These are phyloP conservation scores for Sechiopsis laciniata DNA, from an alignment of 306 rosid genomes.

Conservation along the genomic window DNA sequence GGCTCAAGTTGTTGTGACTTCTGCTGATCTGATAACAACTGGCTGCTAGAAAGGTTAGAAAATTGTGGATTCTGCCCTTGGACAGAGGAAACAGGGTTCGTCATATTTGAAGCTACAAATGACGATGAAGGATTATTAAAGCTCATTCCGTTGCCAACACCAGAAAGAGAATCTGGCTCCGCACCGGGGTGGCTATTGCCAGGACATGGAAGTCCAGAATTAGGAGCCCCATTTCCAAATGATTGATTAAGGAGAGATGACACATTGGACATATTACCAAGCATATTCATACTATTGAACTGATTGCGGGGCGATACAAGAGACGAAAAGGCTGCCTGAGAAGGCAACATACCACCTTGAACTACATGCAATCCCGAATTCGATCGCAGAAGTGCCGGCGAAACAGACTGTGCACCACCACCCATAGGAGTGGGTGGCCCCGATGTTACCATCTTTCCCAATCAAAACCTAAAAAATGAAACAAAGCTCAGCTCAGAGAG, in stretches of 20 bases:
- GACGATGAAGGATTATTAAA: slow-evolving; percentile 55
- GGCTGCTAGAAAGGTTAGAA: slow-evolving; percentile 60
- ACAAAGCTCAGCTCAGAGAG: slow-evolving; percentile 40
- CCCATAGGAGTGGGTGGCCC: slow-evolving; percentile 88
- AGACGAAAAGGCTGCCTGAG: slow-evolving; percentile 59
- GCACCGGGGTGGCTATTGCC: slow-evolving; percentile 71
- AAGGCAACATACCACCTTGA: slow-evolving; percentile 73
- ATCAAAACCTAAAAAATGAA: slow-evolving; percentile 37
- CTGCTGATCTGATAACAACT: slow-evolving; percentile 68
- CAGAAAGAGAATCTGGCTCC: slow-evolving; percentile 64
- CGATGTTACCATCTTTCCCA: slow-evolving; percentile 66
- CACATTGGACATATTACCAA: slow-evolving; percentile 71
- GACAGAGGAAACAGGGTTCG: slow-evolving; percentile 55
- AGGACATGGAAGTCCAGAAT: slow-evolving; percentile 62
- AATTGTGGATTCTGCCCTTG: slow-evolving; percentile 82
- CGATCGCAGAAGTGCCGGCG: slow-evolving; percentile 71
- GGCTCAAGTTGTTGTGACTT: slow-evolving; percentile 75
- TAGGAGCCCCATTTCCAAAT: slow-evolving; percentile 62
- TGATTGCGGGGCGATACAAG: slow-evolving; percentile 75
- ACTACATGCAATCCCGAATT: slow-evolving; percentile 83
- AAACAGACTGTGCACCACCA: slow-evolving; percentile 78
- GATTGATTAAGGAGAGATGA: slow-evolving; percentile 77
- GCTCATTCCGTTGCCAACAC: slow-evolving; percentile 65
- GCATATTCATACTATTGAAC: slow-evolving; percentile 61
- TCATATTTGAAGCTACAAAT: slow-evolving; percentile 57